Evolutionary conservation across 768 basidiomycete species (phyloP).

Genomic region (Clathrus columnatus): DNA sequence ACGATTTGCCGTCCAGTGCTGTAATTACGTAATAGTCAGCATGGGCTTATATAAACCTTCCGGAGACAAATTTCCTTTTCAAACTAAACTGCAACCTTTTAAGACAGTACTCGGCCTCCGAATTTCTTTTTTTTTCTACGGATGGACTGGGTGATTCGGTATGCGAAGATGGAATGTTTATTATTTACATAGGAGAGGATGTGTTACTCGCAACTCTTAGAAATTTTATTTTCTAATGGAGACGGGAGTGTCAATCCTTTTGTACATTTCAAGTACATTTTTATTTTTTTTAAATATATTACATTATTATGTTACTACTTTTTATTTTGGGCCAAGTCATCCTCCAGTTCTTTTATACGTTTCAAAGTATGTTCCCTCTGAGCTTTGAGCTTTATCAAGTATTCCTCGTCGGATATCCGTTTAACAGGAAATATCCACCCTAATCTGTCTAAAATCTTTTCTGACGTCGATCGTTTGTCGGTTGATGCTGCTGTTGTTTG

Average conservation of each 20-base stretch:
- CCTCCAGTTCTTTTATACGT: conserved; percentile 52
- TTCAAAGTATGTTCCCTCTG: conserved; percentile 46
- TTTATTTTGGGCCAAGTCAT: conserved; percentile 29
- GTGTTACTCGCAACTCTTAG: conserved; percentile 8
- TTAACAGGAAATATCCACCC: conserved; percentile 23
- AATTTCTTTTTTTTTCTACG: neutral
- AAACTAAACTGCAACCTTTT: conserved; percentile 5
- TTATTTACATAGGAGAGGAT: neutral
- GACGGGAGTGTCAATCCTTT: conserved; percentile 8
- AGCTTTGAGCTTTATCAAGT: conserved; percentile 47
- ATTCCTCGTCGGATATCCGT: conserved; percentile 64
- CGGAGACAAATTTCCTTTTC: neutral
- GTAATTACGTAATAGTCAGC: neutral
- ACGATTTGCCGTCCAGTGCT: no score
- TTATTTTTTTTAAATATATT: conserved; percentile 9
- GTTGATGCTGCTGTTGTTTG: neutral
- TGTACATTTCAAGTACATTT: conserved; percentile 1
- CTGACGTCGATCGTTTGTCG: conserved; percentile 14
- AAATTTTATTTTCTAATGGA: conserved; percentile 7
- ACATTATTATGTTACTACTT: conserved; percentile 16
- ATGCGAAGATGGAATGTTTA: conserved; percentile 3
- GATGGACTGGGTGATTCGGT: conserved; percentile 8
- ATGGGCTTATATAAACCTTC: neutral
- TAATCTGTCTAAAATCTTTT: conserved; percentile 21
- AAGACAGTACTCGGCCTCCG: conserved; percentile 9